phyloP scores from a whole-genome alignment of 1,139 yeast genomes.

The Geotrichum carabidarum region DNA sequence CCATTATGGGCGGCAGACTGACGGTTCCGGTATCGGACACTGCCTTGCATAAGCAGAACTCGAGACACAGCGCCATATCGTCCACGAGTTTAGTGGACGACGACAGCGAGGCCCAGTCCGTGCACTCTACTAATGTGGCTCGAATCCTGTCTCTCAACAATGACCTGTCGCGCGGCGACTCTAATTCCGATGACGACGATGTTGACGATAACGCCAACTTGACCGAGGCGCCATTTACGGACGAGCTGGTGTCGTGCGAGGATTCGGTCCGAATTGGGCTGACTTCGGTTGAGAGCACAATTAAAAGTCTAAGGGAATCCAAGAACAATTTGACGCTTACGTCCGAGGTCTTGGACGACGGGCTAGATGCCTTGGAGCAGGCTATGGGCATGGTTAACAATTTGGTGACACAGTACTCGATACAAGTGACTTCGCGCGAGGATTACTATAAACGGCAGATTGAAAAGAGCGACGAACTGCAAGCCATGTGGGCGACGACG shows the following conservation, averaged over 20 bases:
- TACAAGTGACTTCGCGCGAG: slow-evolving; percentile 43
- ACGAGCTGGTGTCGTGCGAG: slow-evolving; percentile 22
- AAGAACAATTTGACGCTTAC: slow-evolving; percentile 21
- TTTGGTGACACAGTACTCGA: slow-evolving; percentile 44
- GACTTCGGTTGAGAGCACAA: slow-evolving; percentile 30
- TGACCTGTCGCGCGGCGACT: slow-evolving; percentile 22
- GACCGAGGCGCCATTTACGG: slow-evolving; percentile 19
- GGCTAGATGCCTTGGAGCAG: slow-evolving; percentile 27
- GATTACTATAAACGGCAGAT: slow-evolving; percentile 45
- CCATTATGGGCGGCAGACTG: not conserved
- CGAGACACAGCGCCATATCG: slow-evolving; percentile 37
- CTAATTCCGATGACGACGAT: slow-evolving; percentile 30
- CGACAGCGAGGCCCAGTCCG: slow-evolving; percentile 24
- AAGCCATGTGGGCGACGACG: slow-evolving; percentile 85
- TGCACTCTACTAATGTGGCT: slow-evolving; percentile 14
- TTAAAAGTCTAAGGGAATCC: slow-evolving; percentile 23
- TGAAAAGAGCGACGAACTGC: slow-evolving; percentile 73
- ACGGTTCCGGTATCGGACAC: not conserved
- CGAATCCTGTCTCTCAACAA: slow-evolving; percentile 19
- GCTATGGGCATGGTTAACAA: slow-evolving; percentile 39
- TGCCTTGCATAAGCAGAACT: slow-evolving; percentile 1
- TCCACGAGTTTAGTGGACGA: slow-evolving; percentile 43
- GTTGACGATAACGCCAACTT: slow-evolving; percentile 5
- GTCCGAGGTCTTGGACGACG: slow-evolving; percentile 25
- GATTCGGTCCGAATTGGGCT: slow-evolving; percentile 30